Conservation (phyloP, 129 eudicot species). For the Flaveria linearis region DNA sequence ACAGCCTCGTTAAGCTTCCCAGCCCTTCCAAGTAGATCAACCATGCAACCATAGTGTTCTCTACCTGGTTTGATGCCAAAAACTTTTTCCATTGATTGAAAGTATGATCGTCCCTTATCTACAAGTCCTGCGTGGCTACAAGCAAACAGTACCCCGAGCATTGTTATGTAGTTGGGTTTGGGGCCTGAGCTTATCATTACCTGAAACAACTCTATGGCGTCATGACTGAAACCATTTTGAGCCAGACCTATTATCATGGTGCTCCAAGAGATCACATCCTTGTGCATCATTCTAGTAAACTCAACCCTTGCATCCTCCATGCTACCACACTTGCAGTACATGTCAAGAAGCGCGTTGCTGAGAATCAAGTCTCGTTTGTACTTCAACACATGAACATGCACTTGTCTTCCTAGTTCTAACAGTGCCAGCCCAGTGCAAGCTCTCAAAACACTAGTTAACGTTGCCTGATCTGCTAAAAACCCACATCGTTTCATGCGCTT, state of each 20-base stretch:
- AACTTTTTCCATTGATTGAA: slow-evolving; percentile 51
- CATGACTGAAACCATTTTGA: slow-evolving; percentile 69
- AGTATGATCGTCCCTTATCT: slow-evolving; percentile 49
- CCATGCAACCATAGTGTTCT: slow-evolving; percentile 82
- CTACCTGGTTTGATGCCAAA: slow-evolving; percentile 58
- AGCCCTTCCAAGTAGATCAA: slow-evolving; percentile 68
- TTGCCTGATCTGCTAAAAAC: slow-evolving; percentile 58
- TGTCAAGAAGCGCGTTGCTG: slow-evolving; percentile 71
- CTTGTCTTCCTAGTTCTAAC: slow-evolving; percentile 70
- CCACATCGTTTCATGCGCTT: slow-evolving; percentile 69
- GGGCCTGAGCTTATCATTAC: slow-evolving; percentile 47
- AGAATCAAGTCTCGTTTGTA: slow-evolving; percentile 62
- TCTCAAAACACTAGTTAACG: slow-evolving; percentile 65
- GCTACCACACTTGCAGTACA: slow-evolving; percentile 87
- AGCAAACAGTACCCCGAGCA: slow-evolving; percentile 69
- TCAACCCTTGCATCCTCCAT: slow-evolving; percentile 60
- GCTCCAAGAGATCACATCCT: slow-evolving; percentile 82
- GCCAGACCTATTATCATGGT: slow-evolving; percentile 81
- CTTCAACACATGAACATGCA: slow-evolving; percentile 73
- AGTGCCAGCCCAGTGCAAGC: slow-evolving; percentile 66
- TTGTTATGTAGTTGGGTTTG: slow-evolving; percentile 64
- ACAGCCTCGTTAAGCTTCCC: slow-evolving; percentile 68
- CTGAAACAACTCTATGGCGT: slow-evolving; percentile 53
- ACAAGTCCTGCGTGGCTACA: slow-evolving; percentile 78
- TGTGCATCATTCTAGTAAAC: slow-evolving; percentile 48